Base-by-base conservation (phyloP, 1,284 basidiomycete species). In the Termitomyces sp. region DNA sequence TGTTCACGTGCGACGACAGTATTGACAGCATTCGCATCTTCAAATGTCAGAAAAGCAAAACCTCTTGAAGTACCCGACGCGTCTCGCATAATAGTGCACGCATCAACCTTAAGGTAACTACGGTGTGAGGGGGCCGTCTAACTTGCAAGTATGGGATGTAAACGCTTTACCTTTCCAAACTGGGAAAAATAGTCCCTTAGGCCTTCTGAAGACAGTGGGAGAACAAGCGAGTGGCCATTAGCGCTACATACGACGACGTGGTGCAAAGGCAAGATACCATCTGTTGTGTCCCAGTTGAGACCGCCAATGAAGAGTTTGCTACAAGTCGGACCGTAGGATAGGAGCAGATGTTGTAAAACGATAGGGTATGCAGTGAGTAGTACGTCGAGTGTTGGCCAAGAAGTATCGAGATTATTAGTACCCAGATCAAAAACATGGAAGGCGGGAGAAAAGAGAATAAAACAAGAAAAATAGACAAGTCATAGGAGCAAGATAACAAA, bases 221-320 rank as follows among this genome's bases (percentile, higher is more conserved):
- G 61, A 52, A 64, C 55, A 60, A 68, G 65, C 40, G 61, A 64
- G 62, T 67, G 61, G 65, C 58, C 68, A 68, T 77, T 73, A 78
- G 73, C 66, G 67, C 68, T 70, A 68, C 62, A 65, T 59, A 69
- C 49, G 63, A 54, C 62, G 67, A 65, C 58, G 65, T 67, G 67
- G 69, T 65, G 65, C 65, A 69, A 52, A 65, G 69, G 67, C 67
- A 67, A 77, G 64, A 71, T 83, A 86, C 94, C 94, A 81, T 98
- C 95, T 75, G 91, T 94, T 65, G 94, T 98, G 74, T 97, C 94
- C 94, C 94, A 98, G 78, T 93, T 96, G 63, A 98, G 81, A 69
- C 94, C 94, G 66, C 94, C 94, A 70, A 98, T 90, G 78, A 98
- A 98, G 88, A 98, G 93, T 83, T 98, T 98, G 75, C 95, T 97